phyloP scores from a whole-genome alignment of 495 filamentous ascomycete species.

The Cercophora sp. region DNA sequence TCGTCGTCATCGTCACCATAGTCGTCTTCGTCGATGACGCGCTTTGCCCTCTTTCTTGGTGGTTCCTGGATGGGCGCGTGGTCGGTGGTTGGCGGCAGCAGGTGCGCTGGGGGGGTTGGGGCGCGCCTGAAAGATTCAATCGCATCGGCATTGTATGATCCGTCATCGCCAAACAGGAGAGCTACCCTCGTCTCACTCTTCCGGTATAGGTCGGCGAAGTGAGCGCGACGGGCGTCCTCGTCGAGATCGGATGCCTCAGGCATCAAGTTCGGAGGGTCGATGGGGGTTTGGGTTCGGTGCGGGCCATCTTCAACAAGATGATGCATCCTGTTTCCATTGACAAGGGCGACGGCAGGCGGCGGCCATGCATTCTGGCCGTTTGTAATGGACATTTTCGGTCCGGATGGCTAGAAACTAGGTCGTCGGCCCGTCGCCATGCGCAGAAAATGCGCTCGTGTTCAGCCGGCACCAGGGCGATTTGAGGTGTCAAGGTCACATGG shows the following conservation, averaged over 20 bases:
- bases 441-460: conserved; percentile 42
- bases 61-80: conserved; percentile 45
- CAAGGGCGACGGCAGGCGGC: conserved; percentile 31
- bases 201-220: conserved; percentile 42
- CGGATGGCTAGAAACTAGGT: conserved; percentile 29
- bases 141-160: conserved; percentile 47
- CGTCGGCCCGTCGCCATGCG: conserved; percentile 46
- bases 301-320: conserved; percentile 35
- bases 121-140: conserved; percentile 39
- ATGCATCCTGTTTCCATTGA: conserved; percentile 31
- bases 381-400: conserved; percentile 46
- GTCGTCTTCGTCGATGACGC: conserved; percentile 67
- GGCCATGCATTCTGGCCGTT: conserved; percentile 49
- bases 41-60: conserved; percentile 46
- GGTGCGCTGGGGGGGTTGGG: conserved; percentile 24
- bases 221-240: conserved; percentile 40
- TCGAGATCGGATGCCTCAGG: conserved; percentile 52
- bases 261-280: conserved; percentile 39
- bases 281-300: conserved; percentile 32
- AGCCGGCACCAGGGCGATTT: conserved; percentile 36
- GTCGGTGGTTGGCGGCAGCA: conserved; percentile 43
- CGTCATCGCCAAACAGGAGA: conserved; percentile 75
- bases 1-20: conserved; percentile 89
- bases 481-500: conserved; percentile 36
- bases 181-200: conserved; percentile 42